Evolutionary conservation across 202 grass and related monocot genomes (phyloP), one percentile per base, ranked within the genome.

Genomic region (Digitaria exilis): DNA sequence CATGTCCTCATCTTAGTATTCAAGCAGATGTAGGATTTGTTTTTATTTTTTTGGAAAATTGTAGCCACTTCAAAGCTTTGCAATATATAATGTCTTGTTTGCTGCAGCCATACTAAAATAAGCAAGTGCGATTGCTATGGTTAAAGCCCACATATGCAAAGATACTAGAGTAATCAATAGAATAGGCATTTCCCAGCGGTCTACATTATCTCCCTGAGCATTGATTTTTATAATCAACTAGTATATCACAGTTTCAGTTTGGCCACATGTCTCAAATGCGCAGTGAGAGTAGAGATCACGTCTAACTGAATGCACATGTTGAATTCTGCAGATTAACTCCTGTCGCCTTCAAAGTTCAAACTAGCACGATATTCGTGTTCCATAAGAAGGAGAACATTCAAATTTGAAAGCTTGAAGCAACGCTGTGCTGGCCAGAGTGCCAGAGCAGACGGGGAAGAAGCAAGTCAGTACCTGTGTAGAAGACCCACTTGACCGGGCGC

Each of bases 401-500:
- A 24, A 9, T 56, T 63, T 63, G 5, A 37, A 39, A 66, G 17
- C 32, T 66, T 10, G 16, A 65, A 65, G 61, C 61, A 35, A 35
- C 57, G 43, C 43, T 45, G 43, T 45, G 8, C 46, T 57, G 52
- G 4, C 17, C 35, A 37, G 35, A 37, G n/a, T n/a, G n/a, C 35
- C 35, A 37, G 35, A 34, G 32, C 32, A 34, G 32, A 22, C 21
- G 52, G 52, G 52, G 52, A 21, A 56, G 52, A 21, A 56, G 6
- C 11, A 26, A 45, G 21, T 41, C 19, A 28, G 13, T n/a, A 26
- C 94, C 91, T 1, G 82, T 82, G 87, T 88, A 92, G 84, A 97
- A 97, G 61, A 88, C 56, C 94, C 94, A 97, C 46, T 89, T 89
- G 79, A 97, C 89, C 28, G 89, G 94, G 0, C 82, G 89, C 4